Conservation (phyloP, 805 yeast genomes). For the Yarrowia hollandica region DNA sequence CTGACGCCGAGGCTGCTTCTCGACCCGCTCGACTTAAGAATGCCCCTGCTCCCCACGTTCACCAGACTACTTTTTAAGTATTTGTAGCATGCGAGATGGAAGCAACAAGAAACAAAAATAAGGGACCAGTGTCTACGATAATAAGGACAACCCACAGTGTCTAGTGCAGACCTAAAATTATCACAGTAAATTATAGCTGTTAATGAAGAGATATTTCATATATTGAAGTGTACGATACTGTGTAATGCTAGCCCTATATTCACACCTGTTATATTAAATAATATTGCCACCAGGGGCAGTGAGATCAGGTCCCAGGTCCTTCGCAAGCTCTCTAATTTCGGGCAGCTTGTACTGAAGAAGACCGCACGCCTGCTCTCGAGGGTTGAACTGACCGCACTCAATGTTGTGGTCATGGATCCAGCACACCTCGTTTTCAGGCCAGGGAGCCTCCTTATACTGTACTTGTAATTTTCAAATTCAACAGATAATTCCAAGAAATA, state of each 20-base stretch:
- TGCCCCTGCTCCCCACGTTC: slow-evolving; percentile 29
- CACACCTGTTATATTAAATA: too few relatives aligned
- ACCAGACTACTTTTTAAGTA: slow-evolving; percentile 26
- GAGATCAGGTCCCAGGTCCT: slow-evolving; percentile 21
- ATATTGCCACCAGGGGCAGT: slow-evolving; percentile 16
- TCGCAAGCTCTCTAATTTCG: neutral
- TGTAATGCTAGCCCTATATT: too few relatives aligned
- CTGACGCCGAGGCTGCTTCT: slow-evolving; percentile 47
- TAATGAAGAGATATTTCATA: slow-evolving; percentile 14
- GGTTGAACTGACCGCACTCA: slow-evolving; percentile 13
- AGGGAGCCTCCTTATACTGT: slow-evolving; percentile 38
- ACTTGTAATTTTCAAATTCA: too few relatives aligned
- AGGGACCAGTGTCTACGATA: neutral
- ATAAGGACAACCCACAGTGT: slow-evolving; percentile 2
- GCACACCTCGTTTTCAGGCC: slow-evolving; percentile 34
- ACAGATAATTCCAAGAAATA: too few relatives aligned
- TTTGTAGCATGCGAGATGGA: too few relatives aligned
- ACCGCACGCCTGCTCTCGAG: neutral
- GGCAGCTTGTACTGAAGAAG: neutral
- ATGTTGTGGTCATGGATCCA: slow-evolving; percentile 17
- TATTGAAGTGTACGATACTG: neutral
- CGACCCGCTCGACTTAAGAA: slow-evolving; percentile 27
- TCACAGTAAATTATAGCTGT: slow-evolving; percentile 28
- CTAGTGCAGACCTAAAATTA: slow-evolving; percentile 29
- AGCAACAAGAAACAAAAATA: neutral